phyloP scores from a whole-genome alignment of 257 asterid species.

The Solanum virginianum region DNA sequence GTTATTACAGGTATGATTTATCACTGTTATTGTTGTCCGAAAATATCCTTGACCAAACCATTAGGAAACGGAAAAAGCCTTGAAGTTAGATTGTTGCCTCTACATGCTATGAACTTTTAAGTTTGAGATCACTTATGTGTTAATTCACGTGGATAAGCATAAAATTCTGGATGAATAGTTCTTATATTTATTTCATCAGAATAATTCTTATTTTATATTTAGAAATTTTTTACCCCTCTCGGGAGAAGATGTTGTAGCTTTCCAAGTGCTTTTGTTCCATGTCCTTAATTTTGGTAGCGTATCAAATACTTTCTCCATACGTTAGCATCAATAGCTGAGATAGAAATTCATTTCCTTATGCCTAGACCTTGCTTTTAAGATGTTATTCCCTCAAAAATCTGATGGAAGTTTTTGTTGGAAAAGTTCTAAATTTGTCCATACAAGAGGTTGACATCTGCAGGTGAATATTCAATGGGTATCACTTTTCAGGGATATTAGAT shows the following conservation, averaged over 20 bases:
- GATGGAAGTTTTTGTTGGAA: background rate
- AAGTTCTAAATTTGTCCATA: background rate
- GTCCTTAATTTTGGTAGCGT: background rate
- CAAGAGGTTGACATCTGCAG: background rate
- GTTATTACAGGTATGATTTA: constrained; percentile 65
- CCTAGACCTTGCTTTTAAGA: background rate
- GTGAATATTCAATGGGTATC: background rate
- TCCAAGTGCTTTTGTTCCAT: background rate
- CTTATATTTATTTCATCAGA: background rate
- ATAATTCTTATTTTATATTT: background rate
- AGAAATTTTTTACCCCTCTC: background rate
- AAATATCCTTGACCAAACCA: background rate
- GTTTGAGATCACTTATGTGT: background rate
- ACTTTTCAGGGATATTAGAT: background rate
- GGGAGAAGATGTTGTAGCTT: background rate
- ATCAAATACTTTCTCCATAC: background rate
- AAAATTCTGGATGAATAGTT: background rate
- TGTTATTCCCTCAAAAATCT: background rate
- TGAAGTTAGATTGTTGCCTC: background rate
- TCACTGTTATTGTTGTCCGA: background rate
- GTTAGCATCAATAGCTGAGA: background rate
- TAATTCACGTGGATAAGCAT: background rate
- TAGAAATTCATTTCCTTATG: background rate
- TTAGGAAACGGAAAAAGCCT: background rate
- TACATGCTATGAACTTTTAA: background rate